Conservation (phyloP, 257 asterid species). For the Hygrophila difformis region DNA sequence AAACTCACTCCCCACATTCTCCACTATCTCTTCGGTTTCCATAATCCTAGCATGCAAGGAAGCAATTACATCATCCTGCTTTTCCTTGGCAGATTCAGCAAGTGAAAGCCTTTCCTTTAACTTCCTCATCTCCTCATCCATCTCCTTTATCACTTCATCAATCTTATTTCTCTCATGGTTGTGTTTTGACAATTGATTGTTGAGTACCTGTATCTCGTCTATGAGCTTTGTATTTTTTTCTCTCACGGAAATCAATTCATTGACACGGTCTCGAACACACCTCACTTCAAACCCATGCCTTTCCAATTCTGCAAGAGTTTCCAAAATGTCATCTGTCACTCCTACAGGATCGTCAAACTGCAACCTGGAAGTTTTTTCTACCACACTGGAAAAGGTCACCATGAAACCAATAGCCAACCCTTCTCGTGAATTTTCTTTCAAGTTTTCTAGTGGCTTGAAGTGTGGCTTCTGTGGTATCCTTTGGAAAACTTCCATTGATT, state of each 20-base stretch:
- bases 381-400: constrained; percentile 54
- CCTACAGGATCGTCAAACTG: constrained; percentile 33
- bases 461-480: constrained; percentile 81
- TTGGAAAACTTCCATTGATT: constrained; percentile 61
- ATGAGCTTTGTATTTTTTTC: constrained; percentile 34
- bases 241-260: constrained; percentile 19
- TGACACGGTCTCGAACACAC: constrained; percentile 29
- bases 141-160: constrained; percentile 34
- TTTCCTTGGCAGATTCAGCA: constrained; percentile 24
- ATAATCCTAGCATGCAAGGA: constrained; percentile 21
- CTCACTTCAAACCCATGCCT: constrained; percentile 54
- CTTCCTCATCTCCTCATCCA: constrained; percentile 29
- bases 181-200: constrained; percentile 20
- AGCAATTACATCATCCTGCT: constrained; percentile 27
- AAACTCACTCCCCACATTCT: constrained; percentile 20
- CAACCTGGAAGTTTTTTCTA: constrained; percentile 42
- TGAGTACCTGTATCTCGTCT: constrained; percentile 17
- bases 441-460: constrained; percentile 43
- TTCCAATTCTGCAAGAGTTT: constrained; percentile 49
- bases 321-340: constrained; percentile 40
- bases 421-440: constrained; percentile 61
- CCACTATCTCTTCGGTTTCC: constrained; percentile 22
- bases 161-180: constrained; percentile 20
- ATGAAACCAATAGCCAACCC: constrained; percentile 71
- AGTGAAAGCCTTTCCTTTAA: constrained; percentile 35